phyloP scores from a whole-genome alignment of 192 early-diverging fungal genomes.

The Allomyces macrogynus region DNA sequence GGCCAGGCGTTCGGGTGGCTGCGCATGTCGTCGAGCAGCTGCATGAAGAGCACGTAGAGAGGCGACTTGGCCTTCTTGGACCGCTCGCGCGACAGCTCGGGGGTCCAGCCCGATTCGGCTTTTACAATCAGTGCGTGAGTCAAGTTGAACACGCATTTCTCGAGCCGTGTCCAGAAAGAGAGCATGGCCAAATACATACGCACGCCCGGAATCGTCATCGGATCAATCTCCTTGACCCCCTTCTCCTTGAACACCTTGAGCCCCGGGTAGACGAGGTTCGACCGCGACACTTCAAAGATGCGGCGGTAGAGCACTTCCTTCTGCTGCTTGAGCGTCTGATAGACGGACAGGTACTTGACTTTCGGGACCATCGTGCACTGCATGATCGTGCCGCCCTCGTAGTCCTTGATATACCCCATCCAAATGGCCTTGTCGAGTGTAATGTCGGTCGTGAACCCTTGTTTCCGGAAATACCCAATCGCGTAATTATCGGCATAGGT shows the following conservation, averaged over 20 bases:
- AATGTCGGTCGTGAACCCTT: slow-evolving; percentile 96
- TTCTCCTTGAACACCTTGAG: slow-evolving; percentile 42
- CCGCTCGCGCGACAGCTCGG: slow-evolving; percentile 45
- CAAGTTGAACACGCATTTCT: too few relatives aligned
- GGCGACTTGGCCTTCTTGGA: slow-evolving; percentile 20
- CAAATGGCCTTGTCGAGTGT: slow-evolving; percentile 78
- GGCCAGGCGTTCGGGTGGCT: slow-evolving; percentile 74
- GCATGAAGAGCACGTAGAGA: slow-evolving; percentile 45
- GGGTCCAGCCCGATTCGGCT: slow-evolving; percentile 77
- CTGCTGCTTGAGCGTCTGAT: slow-evolving; percentile 52
- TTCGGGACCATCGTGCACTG: slow-evolving; percentile 82
- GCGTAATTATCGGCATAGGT: slow-evolving; percentile 99
- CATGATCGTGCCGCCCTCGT: slow-evolving; percentile 96
- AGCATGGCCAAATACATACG: slow-evolving; percentile 15
- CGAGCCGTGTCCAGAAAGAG: background rate
- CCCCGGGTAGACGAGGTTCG: slow-evolving; percentile 67
- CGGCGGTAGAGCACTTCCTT: slow-evolving; percentile 17
- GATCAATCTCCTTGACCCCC: slow-evolving; percentile 39
- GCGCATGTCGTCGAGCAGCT: slow-evolving; percentile 53
- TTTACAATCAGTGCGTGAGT: background rate
- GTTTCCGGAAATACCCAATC: slow-evolving; percentile 95
- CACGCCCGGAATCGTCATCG: slow-evolving; percentile 75
- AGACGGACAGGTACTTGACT: slow-evolving; percentile 61
- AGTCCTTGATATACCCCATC: slow-evolving; percentile 99
- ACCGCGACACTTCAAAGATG: slow-evolving; percentile 50